phyloP scores from a whole-genome alignment of 2,329 filamentous ascomycete genomes.

The Scedosporium aurantiacum region DNA sequence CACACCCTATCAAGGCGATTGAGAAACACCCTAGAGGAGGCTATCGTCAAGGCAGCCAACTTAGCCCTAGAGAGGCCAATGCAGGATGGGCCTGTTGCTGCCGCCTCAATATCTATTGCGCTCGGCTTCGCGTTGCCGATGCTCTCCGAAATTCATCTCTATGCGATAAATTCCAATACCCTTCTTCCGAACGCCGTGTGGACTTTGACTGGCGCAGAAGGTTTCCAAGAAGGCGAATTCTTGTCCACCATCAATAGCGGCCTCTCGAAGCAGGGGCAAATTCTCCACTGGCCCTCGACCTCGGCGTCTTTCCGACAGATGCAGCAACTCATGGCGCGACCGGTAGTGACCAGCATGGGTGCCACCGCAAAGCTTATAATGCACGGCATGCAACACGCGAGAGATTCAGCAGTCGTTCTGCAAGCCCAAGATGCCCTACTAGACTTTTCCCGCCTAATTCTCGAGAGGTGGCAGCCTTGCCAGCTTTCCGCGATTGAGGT shows the following conservation, averaged over 20 bases:
- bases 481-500: constrained; percentile 63
- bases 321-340: constrained; percentile 45
- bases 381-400: constrained; percentile 49
- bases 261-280: constrained; percentile 9
- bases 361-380: constrained; percentile 54
- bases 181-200: constrained; percentile 61
- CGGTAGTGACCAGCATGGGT: constrained; percentile 56
- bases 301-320: constrained; percentile 52
- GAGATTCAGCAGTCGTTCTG: constrained; percentile 33
- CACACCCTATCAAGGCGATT: constrained; percentile 50
- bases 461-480: constrained; percentile 63
- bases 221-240: constrained; percentile 67
- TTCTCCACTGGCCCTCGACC: constrained; percentile 43
- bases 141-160: constrained; percentile 48
- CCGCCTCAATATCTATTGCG: constrained; percentile 52
- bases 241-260: constrained; percentile 45
- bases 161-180: constrained; percentile 52
- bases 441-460: constrained; percentile 53
- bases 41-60: constrained; percentile 64
- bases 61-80: constrained; percentile 49
- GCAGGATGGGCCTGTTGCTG: constrained; percentile 29
- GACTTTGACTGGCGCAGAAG: constrained; percentile 59
- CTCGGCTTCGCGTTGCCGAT: constrained; percentile 68
- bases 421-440: constrained; percentile 49
- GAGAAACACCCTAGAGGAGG: constrained; percentile 57